These are phyloP conservation scores for Massospora cicadina DNA, from an alignment of 371 early-diverging fungal genomes.

Conservation along the genomic window DNA sequence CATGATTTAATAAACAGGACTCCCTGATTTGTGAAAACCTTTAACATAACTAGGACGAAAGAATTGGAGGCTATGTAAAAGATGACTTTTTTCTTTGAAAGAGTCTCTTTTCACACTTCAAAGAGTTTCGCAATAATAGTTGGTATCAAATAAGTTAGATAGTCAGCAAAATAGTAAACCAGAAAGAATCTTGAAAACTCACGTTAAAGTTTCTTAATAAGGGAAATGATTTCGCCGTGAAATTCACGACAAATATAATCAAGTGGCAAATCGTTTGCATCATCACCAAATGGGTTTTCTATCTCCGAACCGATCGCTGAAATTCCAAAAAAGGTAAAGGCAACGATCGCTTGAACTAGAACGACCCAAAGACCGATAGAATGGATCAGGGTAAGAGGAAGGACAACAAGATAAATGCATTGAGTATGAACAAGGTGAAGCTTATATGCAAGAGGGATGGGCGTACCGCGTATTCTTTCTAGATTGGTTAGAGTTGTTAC, in stretches of 20 bases:
- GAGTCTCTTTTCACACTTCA: too few species aligned
- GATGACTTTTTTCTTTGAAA: too few species aligned
- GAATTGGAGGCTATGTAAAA: too few species aligned
- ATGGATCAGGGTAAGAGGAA: constrained; percentile 38
- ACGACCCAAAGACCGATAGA: constrained; percentile 19
- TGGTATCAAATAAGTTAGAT: too few species aligned
- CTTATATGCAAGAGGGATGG: constrained; percentile 57
- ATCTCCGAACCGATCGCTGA: constrained; percentile 43
- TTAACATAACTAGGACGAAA: too few species aligned
- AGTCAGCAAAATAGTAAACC: too few species aligned
- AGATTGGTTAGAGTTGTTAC: not conserved
- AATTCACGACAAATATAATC: constrained; percentile 12
- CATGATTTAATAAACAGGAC: too few species aligned
- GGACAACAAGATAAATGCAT: constrained; percentile 33
- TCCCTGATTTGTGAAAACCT: too few species aligned
- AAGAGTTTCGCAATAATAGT: too few species aligned
- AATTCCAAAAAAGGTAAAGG: constrained; percentile 55
- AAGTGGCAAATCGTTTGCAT: constrained; percentile 35
- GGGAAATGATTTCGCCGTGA: not conserved
- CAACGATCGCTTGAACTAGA: constrained; percentile 30
- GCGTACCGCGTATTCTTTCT: constrained; percentile 55
- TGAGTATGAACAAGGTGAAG: constrained; percentile 55
- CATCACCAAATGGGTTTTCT: constrained; percentile 57
- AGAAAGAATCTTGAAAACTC: too few species aligned
- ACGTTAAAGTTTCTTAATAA: not conserved